These are phyloP conservation scores for Pseudonitzschia multiseries DNA, from an alignment of 108 stramenopile genomes.

Conservation along the genomic window DNA sequence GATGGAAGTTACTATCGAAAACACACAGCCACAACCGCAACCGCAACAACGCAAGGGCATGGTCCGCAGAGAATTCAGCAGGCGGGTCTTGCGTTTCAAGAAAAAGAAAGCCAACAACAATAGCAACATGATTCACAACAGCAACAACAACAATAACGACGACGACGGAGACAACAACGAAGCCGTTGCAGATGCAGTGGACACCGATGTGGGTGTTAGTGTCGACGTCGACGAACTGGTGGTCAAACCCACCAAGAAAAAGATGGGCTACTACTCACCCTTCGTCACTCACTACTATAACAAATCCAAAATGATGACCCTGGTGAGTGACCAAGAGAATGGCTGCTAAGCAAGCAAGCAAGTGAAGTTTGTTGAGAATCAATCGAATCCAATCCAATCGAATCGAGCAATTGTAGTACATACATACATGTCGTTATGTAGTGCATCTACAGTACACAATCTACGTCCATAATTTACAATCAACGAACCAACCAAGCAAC, in stretches of 20 bases:
- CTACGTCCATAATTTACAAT: too few relatives aligned
- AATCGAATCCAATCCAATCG: too few relatives aligned
- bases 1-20: background rate
- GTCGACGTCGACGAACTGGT: background rate
- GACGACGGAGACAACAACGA: background rate
- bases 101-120: constrained; percentile 7
- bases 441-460: too few relatives aligned
- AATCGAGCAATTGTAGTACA: too few relatives aligned
- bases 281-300: background rate
- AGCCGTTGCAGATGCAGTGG: background rate
- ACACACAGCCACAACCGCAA: background rate
- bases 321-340: background rate
- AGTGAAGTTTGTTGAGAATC: too few relatives aligned
- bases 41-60: constrained; percentile 12
- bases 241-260: background rate
- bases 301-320: background rate
- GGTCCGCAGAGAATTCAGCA: constrained; percentile 2
- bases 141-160: background rate
- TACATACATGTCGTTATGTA: too few relatives aligned
- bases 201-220: background rate
- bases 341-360: background rate
- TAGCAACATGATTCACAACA: background rate
- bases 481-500: too few relatives aligned
- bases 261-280: background rate
- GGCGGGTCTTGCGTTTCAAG: constrained; percentile 3